Evolutionary conservation across 306 rosid genomes (phyloP), one percentile per base, ranked within the genome.

Genomic region (Adenanthera pavonina): DNA sequence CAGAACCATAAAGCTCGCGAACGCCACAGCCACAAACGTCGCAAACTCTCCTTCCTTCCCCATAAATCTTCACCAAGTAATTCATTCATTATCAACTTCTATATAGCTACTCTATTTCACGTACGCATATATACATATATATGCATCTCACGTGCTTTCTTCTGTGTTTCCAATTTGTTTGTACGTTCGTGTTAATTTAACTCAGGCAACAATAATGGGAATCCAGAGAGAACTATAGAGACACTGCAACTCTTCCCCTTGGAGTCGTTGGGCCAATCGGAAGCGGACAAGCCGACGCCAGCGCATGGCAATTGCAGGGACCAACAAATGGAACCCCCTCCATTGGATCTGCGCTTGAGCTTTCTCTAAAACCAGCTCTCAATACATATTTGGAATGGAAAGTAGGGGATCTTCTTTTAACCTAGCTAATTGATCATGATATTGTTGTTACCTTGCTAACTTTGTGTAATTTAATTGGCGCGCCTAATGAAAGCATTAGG

Each of bases 1-100:
- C 99, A 95, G 83, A 95, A 95, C 78, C 99, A 95, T 81, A 95
- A 93, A 84, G 99, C 99, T 38, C 89, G 99, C 44, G 97, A 95
- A 76, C 81, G 97, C 76, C 98, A 92, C 54, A 93, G 97, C 76
- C 98, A 92, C 54, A 93, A 93, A 81, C 97, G 97, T 33, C 96
- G 97, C 8, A 92, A 82, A 85, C 83, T 90, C 13, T 81, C 88
- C 0, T 43, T 75, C 74, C 82, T 57, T 57, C 76, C 40, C 34
- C 84, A 2, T 51, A 54, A 17, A 54, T 8, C 48, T 17, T 6
- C 47, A 7, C 44, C 13, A 13, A 84, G 97, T 90, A 85, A 72
- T 88, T 77, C 4, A n/a, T 25, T 25, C 30, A 25, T 25, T 25
- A 25, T 25, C 30, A 25, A 25, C 30, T 25, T 25, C 30, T 25